These are phyloP conservation scores for Hordeum pubiflorum DNA, from an alignment of 202 grass and related monocot species.

Conservation along the genomic window DNA sequence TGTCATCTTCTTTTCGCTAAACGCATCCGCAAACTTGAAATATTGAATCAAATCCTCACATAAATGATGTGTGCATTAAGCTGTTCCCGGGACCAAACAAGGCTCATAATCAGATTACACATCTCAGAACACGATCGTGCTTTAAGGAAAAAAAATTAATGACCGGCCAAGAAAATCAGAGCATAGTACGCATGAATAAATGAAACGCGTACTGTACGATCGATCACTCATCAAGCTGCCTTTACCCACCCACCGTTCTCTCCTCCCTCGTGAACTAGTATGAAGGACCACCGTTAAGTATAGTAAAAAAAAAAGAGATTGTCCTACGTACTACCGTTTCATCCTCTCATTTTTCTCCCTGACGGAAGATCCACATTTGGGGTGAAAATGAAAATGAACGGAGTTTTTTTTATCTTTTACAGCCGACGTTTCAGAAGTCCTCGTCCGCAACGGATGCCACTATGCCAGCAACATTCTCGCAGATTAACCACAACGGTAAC, in stretches of 20 bases:
- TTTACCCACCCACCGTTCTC: neutral
- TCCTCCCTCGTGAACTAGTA: neutral
- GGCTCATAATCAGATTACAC: neutral
- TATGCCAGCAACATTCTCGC: neutral
- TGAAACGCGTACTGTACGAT: neutral
- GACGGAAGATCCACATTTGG: neutral
- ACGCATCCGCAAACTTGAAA: neutral
- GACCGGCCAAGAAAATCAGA: neutral
- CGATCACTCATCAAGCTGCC: neutral
- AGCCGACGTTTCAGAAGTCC: neutral
- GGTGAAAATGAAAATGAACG: neutral
- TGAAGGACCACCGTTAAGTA: neutral
- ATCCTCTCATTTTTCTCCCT: no score
- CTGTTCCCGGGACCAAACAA: neutral
- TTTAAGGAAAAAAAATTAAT: neutral
- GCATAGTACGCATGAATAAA: neutral
- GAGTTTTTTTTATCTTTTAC: neutral
- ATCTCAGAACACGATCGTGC: neutral
- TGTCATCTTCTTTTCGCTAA: no score
- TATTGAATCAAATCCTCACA: neutral
- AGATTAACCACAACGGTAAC: slow-evolving; percentile 10
- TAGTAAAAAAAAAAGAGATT: no score
- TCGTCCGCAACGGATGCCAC: neutral
- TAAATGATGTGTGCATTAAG: neutral
- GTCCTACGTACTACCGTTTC: no score